These are phyloP conservation scores for Lyophyllum atratum DNA, from an alignment of 768 basidiomycete species.

Conservation along the genomic window DNA sequence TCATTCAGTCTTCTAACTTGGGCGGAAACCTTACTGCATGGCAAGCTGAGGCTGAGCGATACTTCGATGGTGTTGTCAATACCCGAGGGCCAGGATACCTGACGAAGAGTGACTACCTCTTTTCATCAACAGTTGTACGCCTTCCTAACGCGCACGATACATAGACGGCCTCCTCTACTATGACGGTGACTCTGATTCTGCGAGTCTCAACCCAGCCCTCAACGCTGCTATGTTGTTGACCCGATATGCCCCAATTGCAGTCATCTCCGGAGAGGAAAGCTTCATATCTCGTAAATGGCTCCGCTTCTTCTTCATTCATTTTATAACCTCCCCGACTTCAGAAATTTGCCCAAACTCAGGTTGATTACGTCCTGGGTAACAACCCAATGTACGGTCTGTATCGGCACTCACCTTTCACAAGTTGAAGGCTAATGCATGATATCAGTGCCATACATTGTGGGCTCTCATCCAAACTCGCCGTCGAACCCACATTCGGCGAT, in stretches of 20 bases:
- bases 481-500: conserved; percentile 88
- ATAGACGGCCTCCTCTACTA: conserved; percentile 82
- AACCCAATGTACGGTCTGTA: conserved; percentile 84
- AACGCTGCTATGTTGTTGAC: conserved; percentile 84
- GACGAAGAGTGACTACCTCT: conserved; percentile 55
- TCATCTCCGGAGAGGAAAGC: conserved; percentile 57
- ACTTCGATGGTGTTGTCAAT: conserved; percentile 73
- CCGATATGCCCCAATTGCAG: conserved; percentile 75
- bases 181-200: conserved; percentile 78
- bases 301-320: background rate
- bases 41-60: conserved; percentile 70
- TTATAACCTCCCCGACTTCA: conserved; percentile 24
- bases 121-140: background rate
- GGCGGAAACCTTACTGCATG: conserved; percentile 63
- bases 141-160: background rate
- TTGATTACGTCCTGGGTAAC: conserved; percentile 82
- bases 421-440: background rate
- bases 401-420: background rate
- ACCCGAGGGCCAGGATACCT: conserved; percentile 53
- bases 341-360: conserved; percentile 74
- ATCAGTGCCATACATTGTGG: conserved; percentile 82
- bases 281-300: conserved; percentile 56
- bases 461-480: conserved; percentile 88
- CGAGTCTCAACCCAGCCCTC: conserved; percentile 82
- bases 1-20: conserved; percentile 57